Evolutionary conservation across 208 protist species (phyloP).

Genomic region (Wallacemonas sp.): DNA sequence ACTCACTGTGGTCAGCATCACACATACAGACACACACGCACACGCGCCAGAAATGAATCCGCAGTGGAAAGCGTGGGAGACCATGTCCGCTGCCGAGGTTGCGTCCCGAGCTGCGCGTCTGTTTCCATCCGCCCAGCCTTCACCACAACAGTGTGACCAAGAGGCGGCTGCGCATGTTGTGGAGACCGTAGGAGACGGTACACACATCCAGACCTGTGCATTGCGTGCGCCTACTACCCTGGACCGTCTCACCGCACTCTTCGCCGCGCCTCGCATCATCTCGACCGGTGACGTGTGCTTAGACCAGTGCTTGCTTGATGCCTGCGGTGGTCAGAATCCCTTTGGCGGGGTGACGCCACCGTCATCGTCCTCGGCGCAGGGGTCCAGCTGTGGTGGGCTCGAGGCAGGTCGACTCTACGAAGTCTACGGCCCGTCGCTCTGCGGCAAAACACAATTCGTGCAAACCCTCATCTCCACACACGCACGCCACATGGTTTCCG

Average conservation of each 20-base stretch:
- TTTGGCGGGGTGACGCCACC: too few species aligned
- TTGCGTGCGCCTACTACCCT: too few species aligned
- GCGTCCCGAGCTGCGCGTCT: constrained; percentile 12
- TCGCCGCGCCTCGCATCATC: constrained; percentile 22
- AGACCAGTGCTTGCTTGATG: too few species aligned
- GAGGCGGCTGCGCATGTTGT: not conserved
- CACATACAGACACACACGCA: too few species aligned
- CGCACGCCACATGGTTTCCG: constrained; percentile 28
- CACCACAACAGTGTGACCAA: not conserved
- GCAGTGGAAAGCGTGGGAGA: constrained; percentile 6
- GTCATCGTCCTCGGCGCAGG: too few species aligned
- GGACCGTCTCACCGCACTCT: constrained; percentile 7
- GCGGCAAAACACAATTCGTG: constrained; percentile 37
- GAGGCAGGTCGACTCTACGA: constrained; percentile 31
- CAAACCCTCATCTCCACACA: constrained; percentile 18
- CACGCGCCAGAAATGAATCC: not conserved
- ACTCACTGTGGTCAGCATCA: not conserved
- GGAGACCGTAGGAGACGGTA: not conserved
- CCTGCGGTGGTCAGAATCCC: too few species aligned
- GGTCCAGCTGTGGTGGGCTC: constrained; percentile 32
- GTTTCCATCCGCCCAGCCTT: not conserved
- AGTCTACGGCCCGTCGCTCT: constrained; percentile 40
- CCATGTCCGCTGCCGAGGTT: not conserved
- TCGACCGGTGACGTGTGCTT: constrained; percentile 14
- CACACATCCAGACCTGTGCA: too few species aligned